A percentile compares a stretch with the other conserved stretches of the same genome.
These are phyloP conservation scores for Cucurbita ficifolia DNA, from an alignment of 306 rosid genomes.

Conservation along the genomic window DNA sequence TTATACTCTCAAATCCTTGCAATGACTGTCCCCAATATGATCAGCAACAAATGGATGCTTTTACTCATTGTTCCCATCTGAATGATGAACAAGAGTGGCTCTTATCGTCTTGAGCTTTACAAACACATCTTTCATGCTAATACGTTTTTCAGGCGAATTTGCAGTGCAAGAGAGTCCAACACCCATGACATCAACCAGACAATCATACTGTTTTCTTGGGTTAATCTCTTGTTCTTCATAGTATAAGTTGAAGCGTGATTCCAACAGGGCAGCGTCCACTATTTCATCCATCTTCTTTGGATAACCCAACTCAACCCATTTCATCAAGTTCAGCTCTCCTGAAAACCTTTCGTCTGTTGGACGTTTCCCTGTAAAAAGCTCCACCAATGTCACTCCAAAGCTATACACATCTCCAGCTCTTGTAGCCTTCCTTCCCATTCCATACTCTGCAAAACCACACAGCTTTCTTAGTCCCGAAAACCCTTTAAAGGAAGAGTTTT, in stretches of 20 bases:
- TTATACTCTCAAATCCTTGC: no score
- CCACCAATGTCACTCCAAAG: slow-evolving; percentile 46
- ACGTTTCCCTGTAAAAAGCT: slow-evolving; percentile 42
- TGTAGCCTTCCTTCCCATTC: slow-evolving; percentile 42
- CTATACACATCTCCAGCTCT: slow-evolving; percentile 65
- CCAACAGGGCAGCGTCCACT: slow-evolving; percentile 32
- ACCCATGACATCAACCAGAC: slow-evolving; percentile 22
- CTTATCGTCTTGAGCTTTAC: slow-evolving; percentile 24
- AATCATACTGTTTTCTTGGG: slow-evolving; percentile 8
- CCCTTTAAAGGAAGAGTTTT: neutral
- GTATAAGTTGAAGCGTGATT: neutral
- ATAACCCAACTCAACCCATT: slow-evolving; percentile 37
- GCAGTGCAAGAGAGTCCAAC: slow-evolving; percentile 43
- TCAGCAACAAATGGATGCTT: neutral
- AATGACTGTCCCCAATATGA: neutral
- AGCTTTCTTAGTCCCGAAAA: neutral
- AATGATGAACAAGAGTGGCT: neutral
- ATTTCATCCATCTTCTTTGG: slow-evolving; percentile 22
- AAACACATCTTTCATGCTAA: slow-evolving; percentile 32
- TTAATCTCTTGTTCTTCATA: neutral
- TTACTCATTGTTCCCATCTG: neutral
- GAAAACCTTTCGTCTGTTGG: slow-evolving; percentile 42
- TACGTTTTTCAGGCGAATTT: slow-evolving; percentile 33
- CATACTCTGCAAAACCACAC: slow-evolving; percentile 37
- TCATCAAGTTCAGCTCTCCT: slow-evolving; percentile 31